Evolutionary conservation across 179 eudicot species (phyloP).

Genomic region (Patellifolia procumbens): DNA sequence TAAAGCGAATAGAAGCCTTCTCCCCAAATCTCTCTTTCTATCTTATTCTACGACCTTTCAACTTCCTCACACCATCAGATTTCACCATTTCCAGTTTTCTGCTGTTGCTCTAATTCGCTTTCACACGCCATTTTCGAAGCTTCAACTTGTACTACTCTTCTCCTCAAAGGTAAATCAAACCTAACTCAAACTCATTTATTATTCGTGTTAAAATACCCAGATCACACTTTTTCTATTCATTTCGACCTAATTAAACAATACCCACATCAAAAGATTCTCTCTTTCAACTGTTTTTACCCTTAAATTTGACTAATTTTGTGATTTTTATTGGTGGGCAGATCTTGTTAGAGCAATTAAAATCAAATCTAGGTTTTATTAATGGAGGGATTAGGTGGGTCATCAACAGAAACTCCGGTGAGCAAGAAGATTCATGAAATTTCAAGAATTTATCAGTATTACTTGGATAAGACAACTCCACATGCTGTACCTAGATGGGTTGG

Average conservation of each 20-base stretch:
- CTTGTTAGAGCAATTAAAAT: constrained; percentile 8
- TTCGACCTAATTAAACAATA: neutral
- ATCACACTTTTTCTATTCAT: neutral
- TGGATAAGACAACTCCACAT: constrained; percentile 75
- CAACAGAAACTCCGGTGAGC: constrained; percentile 28
- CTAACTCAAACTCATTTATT: neutral
- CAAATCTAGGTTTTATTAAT: constrained; percentile 31
- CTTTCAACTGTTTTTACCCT: neutral
- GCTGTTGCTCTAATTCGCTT: constrained; percentile 20
- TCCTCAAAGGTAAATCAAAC: constrained; percentile 5
- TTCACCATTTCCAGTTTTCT: neutral
- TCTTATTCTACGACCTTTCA: constrained; percentile 13
- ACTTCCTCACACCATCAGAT: neutral
- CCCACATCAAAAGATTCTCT: constrained; percentile 6
- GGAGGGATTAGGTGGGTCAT: constrained; percentile 34
- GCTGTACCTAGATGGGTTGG: constrained; percentile 64
- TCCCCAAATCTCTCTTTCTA: constrained; percentile 13
- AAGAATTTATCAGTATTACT: constrained; percentile 57
- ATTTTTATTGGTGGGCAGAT: constrained; percentile 28
- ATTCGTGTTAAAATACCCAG: constrained; percentile 8
- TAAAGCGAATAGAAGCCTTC: neutral
- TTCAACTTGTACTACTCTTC: constrained; percentile 15
- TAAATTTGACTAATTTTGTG: neutral
- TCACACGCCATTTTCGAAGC: constrained; percentile 29
- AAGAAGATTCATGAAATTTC: constrained; percentile 39